These are phyloP conservation scores for Phytophthora citrophthora DNA, from an alignment of 352 stramenopile species.

Conservation along the genomic window DNA sequence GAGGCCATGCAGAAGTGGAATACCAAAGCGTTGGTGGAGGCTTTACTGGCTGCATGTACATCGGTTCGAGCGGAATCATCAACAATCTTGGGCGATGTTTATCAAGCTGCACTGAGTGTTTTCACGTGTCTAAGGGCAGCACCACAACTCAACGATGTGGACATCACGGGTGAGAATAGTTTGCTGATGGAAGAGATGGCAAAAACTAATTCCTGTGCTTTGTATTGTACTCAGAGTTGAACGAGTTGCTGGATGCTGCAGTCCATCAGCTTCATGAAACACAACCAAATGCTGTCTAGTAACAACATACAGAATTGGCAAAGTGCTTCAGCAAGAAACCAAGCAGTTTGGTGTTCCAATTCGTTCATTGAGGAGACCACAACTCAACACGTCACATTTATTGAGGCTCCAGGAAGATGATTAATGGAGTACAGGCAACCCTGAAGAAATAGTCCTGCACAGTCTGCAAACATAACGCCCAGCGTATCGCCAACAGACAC, in stretches of 20 bases:
- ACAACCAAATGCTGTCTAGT: neutral
- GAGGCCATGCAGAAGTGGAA: slow-evolving; percentile 11
- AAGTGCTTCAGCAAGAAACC: too few relatives aligned
- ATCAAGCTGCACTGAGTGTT: slow-evolving; percentile 4
- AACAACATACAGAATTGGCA: too few relatives aligned
- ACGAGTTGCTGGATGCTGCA: slow-evolving; percentile 6
- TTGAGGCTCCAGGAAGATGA: slow-evolving; percentile 61
- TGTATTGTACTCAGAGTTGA: neutral
- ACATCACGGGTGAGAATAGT: slow-evolving; percentile 1
- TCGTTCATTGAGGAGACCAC: neutral
- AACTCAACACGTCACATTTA: slow-evolving; percentile 61
- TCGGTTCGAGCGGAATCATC: slow-evolving; percentile 6
- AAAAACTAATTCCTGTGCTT: too few relatives aligned
- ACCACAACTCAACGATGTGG: slow-evolving; percentile 10
- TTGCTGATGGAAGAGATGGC: neutral
- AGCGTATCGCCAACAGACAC: slow-evolving; percentile 91
- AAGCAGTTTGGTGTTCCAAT: too few relatives aligned
- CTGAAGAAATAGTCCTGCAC: slow-evolving; percentile 90
- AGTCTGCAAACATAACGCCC: slow-evolving; percentile 91
- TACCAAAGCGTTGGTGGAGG: slow-evolving; percentile 15
- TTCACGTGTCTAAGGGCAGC: slow-evolving; percentile 3
- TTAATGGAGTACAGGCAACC: slow-evolving; percentile 92
- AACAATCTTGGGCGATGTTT: slow-evolving; percentile 6
- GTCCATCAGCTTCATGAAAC: neutral
- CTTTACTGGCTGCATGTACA: slow-evolving; percentile 14